Conservation (phyloP, 768 basidiomycete genomes). For the Lactarius trivialis region DNA sequence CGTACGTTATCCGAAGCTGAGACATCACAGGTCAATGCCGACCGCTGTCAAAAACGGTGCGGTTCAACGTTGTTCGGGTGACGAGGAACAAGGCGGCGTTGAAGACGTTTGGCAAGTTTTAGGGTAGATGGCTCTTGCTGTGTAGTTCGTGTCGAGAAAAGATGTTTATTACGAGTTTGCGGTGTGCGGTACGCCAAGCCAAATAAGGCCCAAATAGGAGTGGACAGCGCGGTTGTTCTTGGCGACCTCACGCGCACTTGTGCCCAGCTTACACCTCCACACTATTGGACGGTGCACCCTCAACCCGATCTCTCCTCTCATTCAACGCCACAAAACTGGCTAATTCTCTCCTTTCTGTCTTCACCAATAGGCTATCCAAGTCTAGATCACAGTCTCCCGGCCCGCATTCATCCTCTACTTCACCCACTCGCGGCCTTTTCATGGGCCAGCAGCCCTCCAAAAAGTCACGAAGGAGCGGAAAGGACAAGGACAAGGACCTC, state of each 20-base stretch:
- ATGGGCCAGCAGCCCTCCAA: constrained; percentile 86
- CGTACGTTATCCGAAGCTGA: constrained; percentile 1
- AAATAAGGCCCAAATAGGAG: constrained; percentile 22
- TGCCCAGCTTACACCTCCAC: constrained; percentile 7
- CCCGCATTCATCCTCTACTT: constrained; percentile 35
- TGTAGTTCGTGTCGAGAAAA: constrained; percentile 24
- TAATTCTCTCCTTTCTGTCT: constrained; percentile 71
- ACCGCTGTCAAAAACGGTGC: constrained; percentile 96
- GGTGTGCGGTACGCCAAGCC: neutral
- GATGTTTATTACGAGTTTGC: constrained; percentile 20
- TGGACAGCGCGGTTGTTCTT: constrained; percentile 2
- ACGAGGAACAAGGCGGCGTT: constrained; percentile 84
- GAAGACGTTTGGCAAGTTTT: constrained; percentile 96
- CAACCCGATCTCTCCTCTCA: constrained; percentile 2
- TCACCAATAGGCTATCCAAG: constrained; percentile 65
- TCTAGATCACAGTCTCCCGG: constrained; percentile 68
- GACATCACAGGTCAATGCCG: constrained; percentile 81
- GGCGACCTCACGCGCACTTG: neutral
- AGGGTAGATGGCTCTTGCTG: constrained; percentile 24
- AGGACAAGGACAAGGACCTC: constrained; percentile 60
- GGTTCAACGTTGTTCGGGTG: constrained; percentile 98
- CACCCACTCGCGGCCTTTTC: constrained; percentile 36
- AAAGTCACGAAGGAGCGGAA: constrained; percentile 64
- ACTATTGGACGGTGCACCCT: constrained; percentile 7
- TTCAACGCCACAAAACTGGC: constrained; percentile 55